Percentiles rank a stretch among this genome's conserved stretches.
These are phyloP conservation scores for Aphanoascus verrucosus DNA, from an alignment of 2,329 filamentous ascomycete genomes.

Conservation along the genomic window DNA sequence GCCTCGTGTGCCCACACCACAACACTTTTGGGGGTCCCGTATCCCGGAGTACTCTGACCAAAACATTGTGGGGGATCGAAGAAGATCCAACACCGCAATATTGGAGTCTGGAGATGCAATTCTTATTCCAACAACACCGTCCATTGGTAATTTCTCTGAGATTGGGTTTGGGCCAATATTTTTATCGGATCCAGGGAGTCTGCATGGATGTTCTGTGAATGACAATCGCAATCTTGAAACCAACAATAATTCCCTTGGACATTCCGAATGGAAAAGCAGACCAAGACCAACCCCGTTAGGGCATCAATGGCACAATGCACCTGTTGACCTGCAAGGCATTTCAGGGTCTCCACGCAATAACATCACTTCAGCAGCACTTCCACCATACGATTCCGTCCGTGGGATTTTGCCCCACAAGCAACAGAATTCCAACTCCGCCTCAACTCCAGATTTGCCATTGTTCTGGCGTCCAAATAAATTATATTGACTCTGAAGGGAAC, in stretches of 20 bases:
- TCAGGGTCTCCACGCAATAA: not conserved
- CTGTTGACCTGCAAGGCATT: not conserved
- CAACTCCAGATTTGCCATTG: not conserved
- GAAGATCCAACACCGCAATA: too few relatives aligned
- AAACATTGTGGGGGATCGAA: not conserved
- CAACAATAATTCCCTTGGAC: not conserved
- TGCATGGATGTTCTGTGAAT: not conserved
- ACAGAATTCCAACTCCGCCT: not conserved
- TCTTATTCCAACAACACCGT: not conserved
- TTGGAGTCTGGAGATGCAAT: not conserved
- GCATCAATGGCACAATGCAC: not conserved
- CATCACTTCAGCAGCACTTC: not conserved
- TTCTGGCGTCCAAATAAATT: conserved; percentile 14
- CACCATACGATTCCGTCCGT: not conserved
- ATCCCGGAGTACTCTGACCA: not conserved
- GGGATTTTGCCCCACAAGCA: not conserved
- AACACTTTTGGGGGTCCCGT: not conserved
- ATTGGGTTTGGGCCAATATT: not conserved
- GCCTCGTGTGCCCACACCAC: not conserved
- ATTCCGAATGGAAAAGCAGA: not conserved
- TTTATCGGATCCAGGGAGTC: not conserved
- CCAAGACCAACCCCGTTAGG: not conserved
- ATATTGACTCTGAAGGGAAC: conserved; percentile 1
- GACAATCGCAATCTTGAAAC: not conserved
- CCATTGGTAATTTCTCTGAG: not conserved